phyloP scores from a whole-genome alignment of 139 green algal species.

The Dunaliella sp. region DNA sequence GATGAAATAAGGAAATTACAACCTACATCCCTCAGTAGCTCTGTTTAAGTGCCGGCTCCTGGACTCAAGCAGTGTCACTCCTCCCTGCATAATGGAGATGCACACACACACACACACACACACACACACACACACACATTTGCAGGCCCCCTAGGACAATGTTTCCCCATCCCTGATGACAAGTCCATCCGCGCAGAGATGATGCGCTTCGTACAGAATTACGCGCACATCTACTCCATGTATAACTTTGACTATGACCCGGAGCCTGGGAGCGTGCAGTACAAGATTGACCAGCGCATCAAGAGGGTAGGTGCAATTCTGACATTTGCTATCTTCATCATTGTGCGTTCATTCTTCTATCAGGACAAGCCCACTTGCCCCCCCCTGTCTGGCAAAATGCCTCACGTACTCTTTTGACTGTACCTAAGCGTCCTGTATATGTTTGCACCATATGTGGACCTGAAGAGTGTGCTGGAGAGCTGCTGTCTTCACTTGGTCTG shows the following conservation, averaged over 20 bases:
- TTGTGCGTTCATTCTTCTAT: neutral
- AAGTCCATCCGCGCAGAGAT: slow-evolving; percentile 63
- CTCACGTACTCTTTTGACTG: neutral
- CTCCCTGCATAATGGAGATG: too few species aligned
- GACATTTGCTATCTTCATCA: neutral
- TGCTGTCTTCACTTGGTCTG: neutral
- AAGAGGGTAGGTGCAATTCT: slow-evolving; percentile 23
- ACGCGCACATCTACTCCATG: slow-evolving; percentile 44
- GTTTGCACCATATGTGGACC: neutral
- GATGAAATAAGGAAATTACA: too few species aligned
- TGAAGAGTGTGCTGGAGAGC: neutral
- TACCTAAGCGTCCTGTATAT: neutral
- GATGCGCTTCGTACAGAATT: slow-evolving; percentile 47
- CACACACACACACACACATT: too few species aligned
- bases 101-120: too few species aligned
- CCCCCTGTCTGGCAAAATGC: neutral
- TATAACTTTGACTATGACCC: slow-evolving; percentile 82
- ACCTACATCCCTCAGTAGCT: too few species aligned
- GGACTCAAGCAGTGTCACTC: too few species aligned
- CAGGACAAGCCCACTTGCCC: neutral
- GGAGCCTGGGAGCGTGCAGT: slow-evolving; percentile 63
- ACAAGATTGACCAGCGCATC: slow-evolving; percentile 52
- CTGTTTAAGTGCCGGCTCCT: too few species aligned
- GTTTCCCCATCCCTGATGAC: slow-evolving; percentile 71
- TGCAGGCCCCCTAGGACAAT: slow-evolving; percentile 80